Conservation (phyloP, 2,329 filamentous ascomycete species). For the Cryphonectria naterciae region DNA sequence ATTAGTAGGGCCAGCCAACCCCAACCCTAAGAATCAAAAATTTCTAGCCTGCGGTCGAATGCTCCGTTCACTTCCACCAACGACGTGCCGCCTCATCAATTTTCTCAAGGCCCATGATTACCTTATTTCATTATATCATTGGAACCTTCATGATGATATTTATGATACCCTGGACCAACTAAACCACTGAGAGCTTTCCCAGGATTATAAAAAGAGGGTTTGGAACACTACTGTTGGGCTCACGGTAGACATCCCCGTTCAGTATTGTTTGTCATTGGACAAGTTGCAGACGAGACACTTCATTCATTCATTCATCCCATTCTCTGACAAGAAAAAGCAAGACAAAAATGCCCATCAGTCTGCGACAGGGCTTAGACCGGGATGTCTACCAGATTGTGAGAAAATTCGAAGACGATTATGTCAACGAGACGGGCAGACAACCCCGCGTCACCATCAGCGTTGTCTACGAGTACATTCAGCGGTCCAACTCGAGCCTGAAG, state of each 20-base stretch:
- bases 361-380: slow-evolving; percentile 63
- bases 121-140: neutral
- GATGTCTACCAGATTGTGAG: slow-evolving; percentile 80
- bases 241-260: neutral
- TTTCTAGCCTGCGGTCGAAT: neutral
- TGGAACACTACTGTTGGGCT: neutral
- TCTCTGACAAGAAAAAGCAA: neutral
- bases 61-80: neutral
- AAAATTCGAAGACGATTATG: slow-evolving; percentile 70
- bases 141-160: neutral
- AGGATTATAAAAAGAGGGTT: neutral
- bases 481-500: slow-evolving; percentile 84
- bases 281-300: neutral
- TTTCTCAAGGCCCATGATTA: neutral
- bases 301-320: neutral
- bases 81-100: neutral
- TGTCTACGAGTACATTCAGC: slow-evolving; percentile 80
- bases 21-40: neutral
- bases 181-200: too few relatives aligned
- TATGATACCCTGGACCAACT: neutral
- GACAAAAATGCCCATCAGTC: slow-evolving; percentile 35
- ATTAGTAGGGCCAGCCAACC: neutral
- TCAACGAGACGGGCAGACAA: slow-evolving; percentile 22
- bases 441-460: slow-evolving; percentile 56
- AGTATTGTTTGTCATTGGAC: neutral